Base-by-base conservation (phyloP, 202 grass and related monocot genomes). In the Panicum hallii region DNA sequence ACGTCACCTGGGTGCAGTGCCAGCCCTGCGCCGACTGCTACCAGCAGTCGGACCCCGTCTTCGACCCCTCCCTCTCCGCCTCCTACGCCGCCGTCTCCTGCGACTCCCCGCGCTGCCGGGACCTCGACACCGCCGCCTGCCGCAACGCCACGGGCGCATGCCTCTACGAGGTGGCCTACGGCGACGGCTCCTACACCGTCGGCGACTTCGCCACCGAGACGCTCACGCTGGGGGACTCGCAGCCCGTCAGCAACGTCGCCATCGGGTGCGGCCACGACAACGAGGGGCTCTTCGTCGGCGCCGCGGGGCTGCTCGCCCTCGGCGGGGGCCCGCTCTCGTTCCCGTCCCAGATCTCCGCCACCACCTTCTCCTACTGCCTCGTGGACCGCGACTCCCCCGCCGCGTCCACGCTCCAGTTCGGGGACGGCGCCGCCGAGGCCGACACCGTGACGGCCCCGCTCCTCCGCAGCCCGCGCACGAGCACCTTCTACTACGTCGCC, bases 181-280 rank as follows among this genome's bases (percentile, higher is more conserved):
- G 97, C 50, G 96, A 99, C 74, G 96, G 96, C 2, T 99, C 96
- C 65, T 99, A 96, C 86, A 99, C 96, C 9, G 93, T 99, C 2
- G 91, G 93, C 16, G 97, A 99, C 83, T 96, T 99, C 66, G 90
- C 88, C 11, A 92, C 89, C 4, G 96, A 98, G 84, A 94, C 84
- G 1, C 62, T 98, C 19, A 98, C 93, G 5, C 91, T 98, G 0
- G 96, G 96, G 0, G 70, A 83, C 48, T 98, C 93, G 0, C 6
- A n/a, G 0, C 86, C 91, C 2, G 89, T 98, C 11, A 1, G n/a
- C 75, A 63, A 73, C 84, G 90, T 96, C 9, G 90, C 91, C 75
- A 87, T 99, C 72, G 97, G 97, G 1, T 99, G 97, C 71, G 97
- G 97, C 41, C 97, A 96, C 48, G 97, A 99, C 81, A 99, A 99